Evolutionary conservation across 345 rosid species (phyloP).

Genomic region (Corymbia maculata): DNA sequence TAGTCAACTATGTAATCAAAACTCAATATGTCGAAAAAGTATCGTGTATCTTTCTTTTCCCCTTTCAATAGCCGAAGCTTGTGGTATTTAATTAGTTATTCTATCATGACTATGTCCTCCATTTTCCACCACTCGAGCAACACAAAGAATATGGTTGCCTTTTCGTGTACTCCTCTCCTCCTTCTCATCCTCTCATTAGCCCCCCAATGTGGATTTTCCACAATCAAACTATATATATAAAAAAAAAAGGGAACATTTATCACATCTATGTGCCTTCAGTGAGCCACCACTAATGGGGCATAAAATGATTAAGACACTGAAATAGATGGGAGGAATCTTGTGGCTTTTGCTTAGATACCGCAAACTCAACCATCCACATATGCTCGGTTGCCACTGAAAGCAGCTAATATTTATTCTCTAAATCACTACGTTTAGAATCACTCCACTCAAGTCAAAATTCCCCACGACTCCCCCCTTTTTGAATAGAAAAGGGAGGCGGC

Average conservation of each 20-base stretch:
- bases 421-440: neutral
- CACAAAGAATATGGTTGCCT: neutral
- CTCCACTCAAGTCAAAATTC: neutral
- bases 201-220: neutral
- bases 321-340: neutral
- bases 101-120: neutral
- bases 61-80: neutral
- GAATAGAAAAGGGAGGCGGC: neutral
- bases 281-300: neutral
- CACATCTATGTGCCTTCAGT: neutral
- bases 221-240: neutral
- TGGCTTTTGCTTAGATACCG: neutral
- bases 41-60: neutral
- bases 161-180: neutral
- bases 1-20: neutral
- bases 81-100: neutral
- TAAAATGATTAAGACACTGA: neutral
- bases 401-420: constrained; percentile 18
- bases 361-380: neutral
- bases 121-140: neutral
- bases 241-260: neutral
- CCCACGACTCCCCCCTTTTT: neutral
- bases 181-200: neutral
- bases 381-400: neutral
- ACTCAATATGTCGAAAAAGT: neutral